Base-by-base conservation (phyloP, 2,329 filamentous ascomycete genomes). In the Venturia oleaginea region DNA sequence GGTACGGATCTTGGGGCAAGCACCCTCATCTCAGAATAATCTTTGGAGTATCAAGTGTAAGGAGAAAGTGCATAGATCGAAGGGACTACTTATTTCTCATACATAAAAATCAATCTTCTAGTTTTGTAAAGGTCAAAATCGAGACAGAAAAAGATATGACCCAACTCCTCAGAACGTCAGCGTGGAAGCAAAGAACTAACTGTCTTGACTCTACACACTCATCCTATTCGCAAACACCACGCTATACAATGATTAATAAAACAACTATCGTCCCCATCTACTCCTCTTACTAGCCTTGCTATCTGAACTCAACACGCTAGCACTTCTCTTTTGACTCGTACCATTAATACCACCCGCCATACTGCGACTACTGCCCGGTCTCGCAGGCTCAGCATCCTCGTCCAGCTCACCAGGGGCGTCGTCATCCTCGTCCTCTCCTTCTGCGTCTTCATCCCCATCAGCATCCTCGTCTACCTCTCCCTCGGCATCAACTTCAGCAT, bases 271-370 rank as follows among this genome's bases (percentile, higher is more conserved):
- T 51, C 27, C 51, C 30, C 48, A n/a, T 27, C 51, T 64, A 24
- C 46, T 42, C 32, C 51, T 64, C 37, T 59, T 64, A 19, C 62
- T 64, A 34, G 43, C 42, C 32, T 66, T 68, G 66, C 74, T 76
- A 46, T 67, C 70, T 62, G 81, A 79, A 73, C 90, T 93, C 63
- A 95, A 74, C 38, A 92, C 90, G 73, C 91, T 95, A 1, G 90
- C 90, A 72, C 91, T 94, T 66, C 91, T 84, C 78, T 95, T 95
- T 68, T 89, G 87, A 0, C 30, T 34, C 27, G 22, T 55, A 38
- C 66, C n/a, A 59, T 61, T 24, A 62, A 66, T 24, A 55, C 64
- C 40, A 6, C 5, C 46, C 6, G 8, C 22, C 61, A 65, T 48
- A 61, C 46, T 61, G 19, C 60, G 59, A 24, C 64, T 61, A 42